Conservation (phyloP, 805 yeast genomes). For the Cyberlindnera suaveolens region DNA sequence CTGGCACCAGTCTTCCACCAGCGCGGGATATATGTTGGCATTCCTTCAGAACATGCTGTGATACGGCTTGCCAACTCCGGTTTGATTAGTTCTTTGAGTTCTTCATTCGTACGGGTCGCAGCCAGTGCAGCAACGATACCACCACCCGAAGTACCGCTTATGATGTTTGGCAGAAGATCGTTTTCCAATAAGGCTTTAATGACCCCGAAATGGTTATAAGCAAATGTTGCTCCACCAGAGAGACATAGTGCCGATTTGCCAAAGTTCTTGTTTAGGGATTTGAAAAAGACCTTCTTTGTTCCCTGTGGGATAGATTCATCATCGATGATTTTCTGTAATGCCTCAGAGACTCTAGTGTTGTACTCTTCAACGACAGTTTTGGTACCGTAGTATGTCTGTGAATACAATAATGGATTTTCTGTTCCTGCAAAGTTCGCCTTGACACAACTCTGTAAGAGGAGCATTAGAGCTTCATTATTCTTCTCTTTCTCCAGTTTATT, state of each 20-base stretch:
- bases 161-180: constrained; percentile 58
- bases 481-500: constrained; percentile 19
- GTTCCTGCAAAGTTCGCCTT: constrained; percentile 75
- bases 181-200: constrained; percentile 64
- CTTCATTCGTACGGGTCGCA: constrained; percentile 64
- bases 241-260: constrained; percentile 70
- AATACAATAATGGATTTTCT: constrained; percentile 63
- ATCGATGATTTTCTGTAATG: constrained; percentile 38
- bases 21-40: constrained; percentile 53
- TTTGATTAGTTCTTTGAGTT: constrained; percentile 42
- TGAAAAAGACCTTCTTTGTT: constrained; percentile 47
- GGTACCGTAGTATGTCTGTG: constrained; percentile 74
- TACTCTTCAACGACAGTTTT: constrained; percentile 52
- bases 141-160: constrained; percentile 80
- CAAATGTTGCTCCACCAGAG: constrained; percentile 77
- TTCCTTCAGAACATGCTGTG: constrained; percentile 63
- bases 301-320: constrained; percentile 31
- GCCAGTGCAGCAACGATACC: constrained; percentile 71
- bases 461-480: constrained; percentile 40
- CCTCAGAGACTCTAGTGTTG: constrained; percentile 42
- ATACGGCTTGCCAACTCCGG: constrained; percentile 60
- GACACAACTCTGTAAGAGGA: constrained; percentile 57
- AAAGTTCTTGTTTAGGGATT: constrained; percentile 52
- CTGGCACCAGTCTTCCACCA: constrained; percentile 75
- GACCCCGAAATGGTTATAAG: constrained; percentile 73